A percentile compares a stretch with the other conserved stretches of the same genome.
These are phyloP conservation scores for Marasmius tenuissimus DNA, from an alignment of 1,284 basidiomycete species.

Conservation along the genomic window DNA sequence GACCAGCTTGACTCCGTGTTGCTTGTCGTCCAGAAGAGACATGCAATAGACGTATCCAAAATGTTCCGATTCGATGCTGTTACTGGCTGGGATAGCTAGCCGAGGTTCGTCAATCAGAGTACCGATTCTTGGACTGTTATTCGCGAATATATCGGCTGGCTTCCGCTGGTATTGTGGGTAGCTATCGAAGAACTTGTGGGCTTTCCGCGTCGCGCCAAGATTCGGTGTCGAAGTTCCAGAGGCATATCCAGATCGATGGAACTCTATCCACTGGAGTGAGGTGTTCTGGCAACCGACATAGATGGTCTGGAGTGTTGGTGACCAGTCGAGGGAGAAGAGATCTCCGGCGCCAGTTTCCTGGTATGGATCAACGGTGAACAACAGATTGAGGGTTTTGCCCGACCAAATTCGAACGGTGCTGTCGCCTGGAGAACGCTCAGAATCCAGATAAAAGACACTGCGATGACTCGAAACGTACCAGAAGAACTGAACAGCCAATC, in stretches of 20 bases:
- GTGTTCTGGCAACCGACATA: conserved; percentile 93
- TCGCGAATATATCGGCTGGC: conserved; percentile 62
- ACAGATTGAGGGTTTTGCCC: conserved; percentile 63
- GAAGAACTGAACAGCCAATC: conserved; percentile 87
- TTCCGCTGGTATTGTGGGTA: conserved; percentile 69
- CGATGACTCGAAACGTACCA: conserved; percentile 39
- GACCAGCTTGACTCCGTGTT: conserved; percentile 56
- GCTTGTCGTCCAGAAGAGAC: conserved; percentile 48
- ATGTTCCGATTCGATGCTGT: conserved; percentile 86
- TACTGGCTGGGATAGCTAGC: conserved; percentile 61
- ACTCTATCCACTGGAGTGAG: conserved; percentile 83
- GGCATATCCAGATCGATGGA: conserved; percentile 29
- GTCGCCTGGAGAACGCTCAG: conserved; percentile 55
- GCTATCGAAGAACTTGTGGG: conserved; percentile 83
- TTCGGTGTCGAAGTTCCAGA: conserved; percentile 47
- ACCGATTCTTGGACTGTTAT: conserved; percentile 39
- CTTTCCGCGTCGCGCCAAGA: conserved; percentile 45
- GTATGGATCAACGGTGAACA: conserved; percentile 84
- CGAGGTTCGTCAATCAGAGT: conserved; percentile 29
- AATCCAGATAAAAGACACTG: conserved; percentile 2
- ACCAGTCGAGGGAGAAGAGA: conserved; percentile 88
- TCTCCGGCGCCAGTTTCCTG: conserved; percentile 86
- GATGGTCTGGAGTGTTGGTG: conserved; percentile 65
- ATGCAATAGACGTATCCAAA: conserved; percentile 95
- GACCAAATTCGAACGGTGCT: conserved; percentile 91